Base-by-base conservation (phyloP, 2,329 filamentous ascomycete species). In the Pseudocercospora fuligena region DNA sequence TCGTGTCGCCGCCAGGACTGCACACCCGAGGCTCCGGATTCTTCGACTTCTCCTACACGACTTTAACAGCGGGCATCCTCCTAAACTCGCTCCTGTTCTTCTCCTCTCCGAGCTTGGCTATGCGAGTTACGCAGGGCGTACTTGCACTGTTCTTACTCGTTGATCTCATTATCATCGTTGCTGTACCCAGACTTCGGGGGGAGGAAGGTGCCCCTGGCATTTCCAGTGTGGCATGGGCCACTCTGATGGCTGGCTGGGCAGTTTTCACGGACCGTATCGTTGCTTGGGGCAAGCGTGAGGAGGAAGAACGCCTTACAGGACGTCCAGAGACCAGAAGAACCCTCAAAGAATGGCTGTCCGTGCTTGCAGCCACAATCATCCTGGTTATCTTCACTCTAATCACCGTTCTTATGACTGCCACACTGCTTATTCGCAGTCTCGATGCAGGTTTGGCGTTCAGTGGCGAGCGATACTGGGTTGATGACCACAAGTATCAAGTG, bases 161-260 rank as follows among this genome's bases (percentile, higher is more conserved):
- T 53, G 88, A 97, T 76, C 87, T 91, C 80, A 89, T 97, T 73
- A 84, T 98, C 61, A 90, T 97, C 46, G 80, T 96, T 2, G 85
- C 90, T 0, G 92, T 97, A 0, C 83, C 89, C 57, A 87, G 88
- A 70, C 86, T 94, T 16, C 87, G 94, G 14, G 84, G 90, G 21
- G 93, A 97, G 78, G 94, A 98, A 79, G 90, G 92, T 33, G 96
- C 93, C 90, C 89, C 95, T 0, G 95, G 95, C n/a, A 91, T 95
- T 63, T 88, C 88, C 9, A 95, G 92, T 49, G 91, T 94, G 2
- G 81, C 92, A 16, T 97, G 92, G 94, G 92, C 92, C 19, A 84
- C 93, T 2, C 70, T 95, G 54, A 92, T 97, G 76, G 87, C 90
- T 40, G 78, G 91, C 2, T 98, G 93, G 88, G 91, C 91, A 25